phyloP scores from a whole-genome alignment of 2,329 filamentous ascomycete genomes.

The Colletotrichum zoysiae region DNA sequence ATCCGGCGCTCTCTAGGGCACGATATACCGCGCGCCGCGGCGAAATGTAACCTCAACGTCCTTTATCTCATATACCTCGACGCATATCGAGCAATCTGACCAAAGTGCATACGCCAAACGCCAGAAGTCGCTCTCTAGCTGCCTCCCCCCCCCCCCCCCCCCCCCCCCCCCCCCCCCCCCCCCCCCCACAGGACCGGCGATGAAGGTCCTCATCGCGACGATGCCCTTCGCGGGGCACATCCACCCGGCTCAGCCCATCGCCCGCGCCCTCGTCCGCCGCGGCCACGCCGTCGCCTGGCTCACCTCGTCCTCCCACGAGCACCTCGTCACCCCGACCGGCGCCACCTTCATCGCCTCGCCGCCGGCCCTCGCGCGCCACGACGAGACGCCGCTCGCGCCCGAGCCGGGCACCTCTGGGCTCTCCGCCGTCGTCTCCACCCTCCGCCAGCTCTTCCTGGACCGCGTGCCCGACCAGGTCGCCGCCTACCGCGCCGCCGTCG shows the following conservation, averaged over 20 bases:
- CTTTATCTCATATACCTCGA: neutral
- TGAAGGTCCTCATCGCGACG: conserved; percentile 35
- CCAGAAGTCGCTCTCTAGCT: neutral
- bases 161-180: too few species aligned
- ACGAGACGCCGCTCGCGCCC: conserved; percentile 2
- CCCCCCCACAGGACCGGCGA: neutral
- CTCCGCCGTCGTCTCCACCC: conserved; percentile 15
- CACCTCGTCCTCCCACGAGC: conserved; percentile 18
- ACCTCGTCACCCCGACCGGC: conserved; percentile 11
- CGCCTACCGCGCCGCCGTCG: conserved; percentile 12
- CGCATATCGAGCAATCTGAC: neutral
- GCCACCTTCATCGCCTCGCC: conserved; percentile 23
- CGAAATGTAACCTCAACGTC: neutral
- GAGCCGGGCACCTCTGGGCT: conserved; percentile 21
- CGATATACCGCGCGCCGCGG: too few species aligned
- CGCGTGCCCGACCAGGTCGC: conserved; percentile 19
- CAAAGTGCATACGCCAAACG: neutral
- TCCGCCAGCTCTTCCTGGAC: conserved; percentile 25
- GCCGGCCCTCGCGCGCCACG: conserved; percentile 11
- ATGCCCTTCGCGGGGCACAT: conserved; percentile 30
- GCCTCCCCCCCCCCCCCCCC: too few species aligned
- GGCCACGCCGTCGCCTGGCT: conserved; percentile 33
- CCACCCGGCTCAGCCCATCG: conserved; percentile 23
- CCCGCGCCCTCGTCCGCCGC: conserved; percentile 17
- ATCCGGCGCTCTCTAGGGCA: neutral